Evolutionary conservation across 805 yeast species (phyloP).

Genomic region (Zygotorulaspora florentina): DNA sequence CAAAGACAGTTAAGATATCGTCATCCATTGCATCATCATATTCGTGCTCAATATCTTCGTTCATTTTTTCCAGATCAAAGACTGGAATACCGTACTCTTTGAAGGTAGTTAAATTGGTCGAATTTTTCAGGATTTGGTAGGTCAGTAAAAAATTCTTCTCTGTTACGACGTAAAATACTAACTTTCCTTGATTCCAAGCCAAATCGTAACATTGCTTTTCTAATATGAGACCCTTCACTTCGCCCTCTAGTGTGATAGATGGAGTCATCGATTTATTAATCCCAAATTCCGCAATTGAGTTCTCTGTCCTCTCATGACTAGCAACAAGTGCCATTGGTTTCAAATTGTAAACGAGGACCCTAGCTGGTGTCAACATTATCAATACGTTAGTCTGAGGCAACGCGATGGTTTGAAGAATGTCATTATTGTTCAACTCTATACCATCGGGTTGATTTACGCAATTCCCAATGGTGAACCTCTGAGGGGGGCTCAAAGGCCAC

Average conservation of each 20-base stretch:
- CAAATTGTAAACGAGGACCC: conserved; percentile 31
- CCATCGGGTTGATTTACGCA: conserved; percentile 8
- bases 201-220: conserved; percentile 9
- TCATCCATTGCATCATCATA: conserved; percentile 26
- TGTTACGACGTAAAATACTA: conserved; percentile 30
- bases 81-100: conserved; percentile 33
- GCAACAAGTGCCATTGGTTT: conserved; percentile 35
- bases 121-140: conserved; percentile 28
- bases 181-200: conserved; percentile 20
- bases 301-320: conserved; percentile 27
- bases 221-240: conserved; percentile 21
- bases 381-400: conserved; percentile 28
- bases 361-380: conserved; percentile 26
- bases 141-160: conserved; percentile 28
- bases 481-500: conserved; percentile 33
- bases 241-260: conserved; percentile 14
- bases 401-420: conserved; percentile 24
- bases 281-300: conserved; percentile 33
- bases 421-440: conserved; percentile 15
- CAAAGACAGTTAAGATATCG: conserved; percentile 32
- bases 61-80: conserved; percentile 12
- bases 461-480: conserved; percentile 19
- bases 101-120: conserved; percentile 20
- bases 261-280: conserved; percentile 20
- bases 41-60: conserved; percentile 18